Evolutionary conservation across 768 basidiomycete genomes (phyloP), one percentile per base, ranked within the genome.

Genomic region (Chalciporus chontae): DNA sequence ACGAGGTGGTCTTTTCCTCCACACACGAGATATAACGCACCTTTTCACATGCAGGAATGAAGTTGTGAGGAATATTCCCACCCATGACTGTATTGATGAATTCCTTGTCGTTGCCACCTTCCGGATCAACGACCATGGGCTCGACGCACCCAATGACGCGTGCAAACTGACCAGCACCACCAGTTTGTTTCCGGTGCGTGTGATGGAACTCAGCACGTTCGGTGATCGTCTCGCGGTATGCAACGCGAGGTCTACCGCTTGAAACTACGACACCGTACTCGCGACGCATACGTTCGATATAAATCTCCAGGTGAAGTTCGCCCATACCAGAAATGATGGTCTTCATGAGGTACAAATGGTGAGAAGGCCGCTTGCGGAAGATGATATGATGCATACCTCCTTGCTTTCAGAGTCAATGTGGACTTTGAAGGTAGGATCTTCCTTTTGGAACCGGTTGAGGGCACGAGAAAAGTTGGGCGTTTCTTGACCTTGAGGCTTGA

Each of bases 291-390:
- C 96, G 91, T 67, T 99, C 96, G 52, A 97, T 94, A 71, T 99
- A 98, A 63, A 99, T 95, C 64, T 99, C 96, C 19, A 99, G 80
- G 66, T 99, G 96, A 15, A 99, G 81, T 69, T 99, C 96, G 21
- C 96, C 96, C 96, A 99, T 99, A 18, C 96, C 96, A 26, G 94
- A 97, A 57, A 99, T 97, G 69, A 99, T 98, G 14, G 95, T 98
- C 90, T 94, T 26, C 8, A 6, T 26, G 3, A 6, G 26, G 26
- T 18, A 52, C 36, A 52, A 27, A 17, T 11, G 23, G 13, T 50
- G 50, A 37, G 17, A 21, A n/a, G 41, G 14, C 3, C 47, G 38
- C 21, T 38, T 26, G 31, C 17, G 27, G 3, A 2, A 26, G 42
- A 45, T 15, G 29, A 24, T 24, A 44, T 17, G 41, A 2, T 4